These are phyloP conservation scores for Phenoliferia sp. DNA, from an alignment of 1,284 basidiomycete species.

Conservation along the genomic window DNA sequence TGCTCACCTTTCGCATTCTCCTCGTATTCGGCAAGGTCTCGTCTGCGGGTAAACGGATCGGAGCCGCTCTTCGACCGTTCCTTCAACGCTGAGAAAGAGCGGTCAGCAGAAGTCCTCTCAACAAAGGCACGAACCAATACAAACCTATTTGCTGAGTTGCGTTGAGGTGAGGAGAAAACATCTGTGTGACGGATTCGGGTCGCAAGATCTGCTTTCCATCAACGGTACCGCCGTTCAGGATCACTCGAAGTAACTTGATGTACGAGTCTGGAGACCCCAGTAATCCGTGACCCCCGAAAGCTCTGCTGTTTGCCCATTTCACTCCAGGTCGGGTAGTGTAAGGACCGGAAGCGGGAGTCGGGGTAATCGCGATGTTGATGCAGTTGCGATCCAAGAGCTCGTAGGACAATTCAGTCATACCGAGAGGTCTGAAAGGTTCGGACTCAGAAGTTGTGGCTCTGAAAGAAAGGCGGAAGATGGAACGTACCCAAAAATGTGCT, in stretches of 20 bases:
- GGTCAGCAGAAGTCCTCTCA: background rate
- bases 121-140: background rate
- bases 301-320: background rate
- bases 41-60: conserved; percentile 1
- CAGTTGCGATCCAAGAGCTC: background rate
- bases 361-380: conserved; percentile 6
- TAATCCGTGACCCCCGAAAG: conserved; percentile 13
- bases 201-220: conserved; percentile 8
- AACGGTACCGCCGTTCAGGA: conserved; percentile 10
- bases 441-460: background rate
- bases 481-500: conserved; percentile 17
- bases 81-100: background rate
- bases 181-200: conserved; percentile 16
- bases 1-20: conserved; percentile 1
- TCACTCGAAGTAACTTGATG: conserved; percentile 16
- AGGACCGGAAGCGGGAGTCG: background rate
- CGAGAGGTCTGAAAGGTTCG: conserved; percentile 17
- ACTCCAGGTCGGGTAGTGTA: conserved; percentile 3
- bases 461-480: background rate
- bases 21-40: conserved; percentile 1
- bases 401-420: conserved; percentile 23
- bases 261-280: conserved; percentile 16
- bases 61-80: background rate
- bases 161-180: conserved; percentile 16
- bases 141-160: background rate